Percentiles rank a stretch among this genome's conserved stretches.
Evolutionary conservation across 805 yeast species (phyloP).

Genomic region (Candida golubevii): DNA sequence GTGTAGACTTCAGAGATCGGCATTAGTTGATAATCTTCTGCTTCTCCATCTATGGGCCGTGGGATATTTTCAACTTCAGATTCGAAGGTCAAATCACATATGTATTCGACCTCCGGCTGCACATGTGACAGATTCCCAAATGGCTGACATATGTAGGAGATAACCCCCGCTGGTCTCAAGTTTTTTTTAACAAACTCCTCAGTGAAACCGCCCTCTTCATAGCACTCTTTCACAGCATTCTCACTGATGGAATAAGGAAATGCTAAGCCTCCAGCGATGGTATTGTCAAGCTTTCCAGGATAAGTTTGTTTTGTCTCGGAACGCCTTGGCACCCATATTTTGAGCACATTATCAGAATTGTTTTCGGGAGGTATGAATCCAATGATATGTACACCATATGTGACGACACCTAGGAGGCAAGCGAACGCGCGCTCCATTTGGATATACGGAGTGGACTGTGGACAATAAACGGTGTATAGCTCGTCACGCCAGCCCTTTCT

Average conservation of each 20-base stretch:
- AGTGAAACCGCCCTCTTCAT: constrained; percentile 84
- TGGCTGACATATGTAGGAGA: constrained; percentile 55
- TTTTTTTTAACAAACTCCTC: constrained; percentile 45
- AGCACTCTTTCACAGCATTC: constrained; percentile 79
- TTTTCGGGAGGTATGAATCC: constrained; percentile 59
- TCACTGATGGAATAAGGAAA: constrained; percentile 71
- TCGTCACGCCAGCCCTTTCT: constrained; percentile 83
- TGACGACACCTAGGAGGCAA: constrained; percentile 76
- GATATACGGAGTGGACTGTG: constrained; percentile 54
- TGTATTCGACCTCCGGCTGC: constrained; percentile 86
- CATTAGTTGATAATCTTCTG: constrained; percentile 66
- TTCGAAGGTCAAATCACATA: constrained; percentile 65
- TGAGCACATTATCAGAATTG: constrained; percentile 37
- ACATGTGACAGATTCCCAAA: constrained; percentile 46
- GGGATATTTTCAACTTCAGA: constrained; percentile 43
- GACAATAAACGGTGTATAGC: constrained; percentile 65
- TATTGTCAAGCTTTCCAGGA: constrained; percentile 89
- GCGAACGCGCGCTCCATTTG: constrained; percentile 77
- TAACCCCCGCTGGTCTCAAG: constrained; percentile 54
- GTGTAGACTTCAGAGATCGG: constrained; percentile 50
- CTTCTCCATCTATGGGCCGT: constrained; percentile 48
- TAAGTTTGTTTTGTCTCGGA: constrained; percentile 76
- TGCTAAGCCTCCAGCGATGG: constrained; percentile 94
- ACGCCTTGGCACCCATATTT: constrained; percentile 83
- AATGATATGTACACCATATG: constrained; percentile 85